These are phyloP conservation scores for Picea abies DNA, from an alignment of 83 land plant species.

Conservation along the genomic window DNA sequence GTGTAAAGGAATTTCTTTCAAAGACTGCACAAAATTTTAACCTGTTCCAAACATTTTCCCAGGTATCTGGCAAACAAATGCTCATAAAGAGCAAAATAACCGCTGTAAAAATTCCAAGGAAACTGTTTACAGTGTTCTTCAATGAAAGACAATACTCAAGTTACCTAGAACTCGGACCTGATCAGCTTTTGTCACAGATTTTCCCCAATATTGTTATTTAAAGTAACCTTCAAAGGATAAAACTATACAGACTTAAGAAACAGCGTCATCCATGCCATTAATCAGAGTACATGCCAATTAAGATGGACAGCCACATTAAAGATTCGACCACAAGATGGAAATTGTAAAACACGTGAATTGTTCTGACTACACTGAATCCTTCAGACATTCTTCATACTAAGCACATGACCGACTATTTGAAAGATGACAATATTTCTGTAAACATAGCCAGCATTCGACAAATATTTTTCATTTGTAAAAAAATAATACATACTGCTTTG, in stretches of 20 bases:
- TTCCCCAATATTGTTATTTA: not conserved
- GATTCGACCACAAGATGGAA: too few species aligned
- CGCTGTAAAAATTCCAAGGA: not conserved
- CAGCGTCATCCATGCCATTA: not conserved
- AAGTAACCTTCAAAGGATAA: not conserved
- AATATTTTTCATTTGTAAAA: too few species aligned
- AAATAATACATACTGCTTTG: too few species aligned
- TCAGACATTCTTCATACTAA: too few species aligned
- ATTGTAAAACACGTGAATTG: too few species aligned
- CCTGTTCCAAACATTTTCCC: not conserved
- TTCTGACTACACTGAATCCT: too few species aligned
- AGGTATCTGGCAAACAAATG: not conserved
- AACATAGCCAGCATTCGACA: too few species aligned
- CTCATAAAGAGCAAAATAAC: not conserved
- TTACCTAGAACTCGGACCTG: not conserved
- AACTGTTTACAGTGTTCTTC: too few species aligned
- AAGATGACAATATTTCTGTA: too few species aligned
- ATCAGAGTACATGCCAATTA: not conserved
- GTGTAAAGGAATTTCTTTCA: not conserved
- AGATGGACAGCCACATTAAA: not conserved
- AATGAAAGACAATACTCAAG: not conserved
- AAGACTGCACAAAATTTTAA: constrained; percentile 5
- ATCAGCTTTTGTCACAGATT: not conserved
- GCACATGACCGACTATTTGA: too few species aligned
- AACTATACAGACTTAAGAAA: not conserved